These are phyloP conservation scores for Acanthamoeba royreba DNA, from an alignment of 208 protist species.

Conservation along the genomic window DNA sequence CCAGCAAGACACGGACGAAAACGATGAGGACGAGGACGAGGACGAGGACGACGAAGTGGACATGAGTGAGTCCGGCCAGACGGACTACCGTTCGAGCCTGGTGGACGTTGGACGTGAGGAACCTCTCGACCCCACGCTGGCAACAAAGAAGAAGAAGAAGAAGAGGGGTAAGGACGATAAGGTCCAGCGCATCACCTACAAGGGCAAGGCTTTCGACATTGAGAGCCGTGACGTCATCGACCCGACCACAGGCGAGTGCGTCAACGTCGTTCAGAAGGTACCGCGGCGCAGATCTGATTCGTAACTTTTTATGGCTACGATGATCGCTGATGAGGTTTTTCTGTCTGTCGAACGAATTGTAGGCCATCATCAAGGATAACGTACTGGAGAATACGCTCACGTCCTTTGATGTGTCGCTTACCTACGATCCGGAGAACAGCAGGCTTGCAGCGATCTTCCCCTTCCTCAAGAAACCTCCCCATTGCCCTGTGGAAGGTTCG, in stretches of 20 bases:
- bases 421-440: neutral
- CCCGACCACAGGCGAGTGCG: neutral
- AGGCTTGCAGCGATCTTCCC: neutral
- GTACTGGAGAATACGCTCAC: neutral
- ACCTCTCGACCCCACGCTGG: neutral
- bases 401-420: neutral
- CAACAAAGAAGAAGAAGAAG: neutral
- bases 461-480: constrained; percentile 34
- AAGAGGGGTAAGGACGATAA: neutral
- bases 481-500: constrained; percentile 12
- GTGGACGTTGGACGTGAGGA: neutral
- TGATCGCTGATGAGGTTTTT: neutral
- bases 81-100: neutral
- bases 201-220: constrained; percentile 17
- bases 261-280: neutral
- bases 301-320: neutral
- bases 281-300: neutral
- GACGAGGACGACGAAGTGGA: neutral
- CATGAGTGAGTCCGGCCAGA: too few relatives aligned
- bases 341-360: neutral
- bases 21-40: neutral
- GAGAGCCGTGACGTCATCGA: constrained; percentile 19
- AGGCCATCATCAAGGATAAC: constrained; percentile 13
- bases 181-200: neutral
- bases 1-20: neutral